These are phyloP conservation scores for Backusella morwellensis DNA, from an alignment of 192 early-diverging fungal species.

Conservation along the genomic window DNA sequence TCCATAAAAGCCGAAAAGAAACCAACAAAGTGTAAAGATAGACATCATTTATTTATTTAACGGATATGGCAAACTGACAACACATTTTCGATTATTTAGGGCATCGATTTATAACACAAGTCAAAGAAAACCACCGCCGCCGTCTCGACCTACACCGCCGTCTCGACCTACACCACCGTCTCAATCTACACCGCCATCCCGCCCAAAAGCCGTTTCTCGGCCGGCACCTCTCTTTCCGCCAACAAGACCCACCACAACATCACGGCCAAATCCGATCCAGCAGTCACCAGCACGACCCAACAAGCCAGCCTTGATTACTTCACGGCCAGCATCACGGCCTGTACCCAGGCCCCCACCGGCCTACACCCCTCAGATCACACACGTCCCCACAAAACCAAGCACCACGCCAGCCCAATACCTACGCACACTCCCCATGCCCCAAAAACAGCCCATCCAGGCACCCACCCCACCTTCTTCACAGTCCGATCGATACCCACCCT, in stretches of 20 bases:
- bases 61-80: too few relatives aligned
- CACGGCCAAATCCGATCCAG: too few relatives aligned
- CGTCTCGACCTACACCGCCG: neutral
- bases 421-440: neutral
- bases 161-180: neutral
- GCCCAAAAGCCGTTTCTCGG: neutral
- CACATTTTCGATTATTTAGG: neutral
- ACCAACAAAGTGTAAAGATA: slow-evolving; percentile 2
- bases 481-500: neutral
- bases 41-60: too few relatives aligned
- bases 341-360: neutral
- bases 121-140: neutral
- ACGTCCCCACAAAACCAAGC: neutral
- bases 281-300: neutral
- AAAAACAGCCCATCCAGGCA: neutral
- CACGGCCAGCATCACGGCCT: neutral
- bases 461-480: neutral
- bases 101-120: neutral
- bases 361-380: neutral
- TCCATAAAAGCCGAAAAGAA: slow-evolving; percentile 1
- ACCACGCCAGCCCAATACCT: neutral
- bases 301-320: neutral
- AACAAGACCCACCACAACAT: too few relatives aligned
- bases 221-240: neutral
- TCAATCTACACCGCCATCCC: neutral